phyloP scores from a whole-genome alignment of 192 early-diverging fungal genomes.

The Spinellus fusiger region DNA sequence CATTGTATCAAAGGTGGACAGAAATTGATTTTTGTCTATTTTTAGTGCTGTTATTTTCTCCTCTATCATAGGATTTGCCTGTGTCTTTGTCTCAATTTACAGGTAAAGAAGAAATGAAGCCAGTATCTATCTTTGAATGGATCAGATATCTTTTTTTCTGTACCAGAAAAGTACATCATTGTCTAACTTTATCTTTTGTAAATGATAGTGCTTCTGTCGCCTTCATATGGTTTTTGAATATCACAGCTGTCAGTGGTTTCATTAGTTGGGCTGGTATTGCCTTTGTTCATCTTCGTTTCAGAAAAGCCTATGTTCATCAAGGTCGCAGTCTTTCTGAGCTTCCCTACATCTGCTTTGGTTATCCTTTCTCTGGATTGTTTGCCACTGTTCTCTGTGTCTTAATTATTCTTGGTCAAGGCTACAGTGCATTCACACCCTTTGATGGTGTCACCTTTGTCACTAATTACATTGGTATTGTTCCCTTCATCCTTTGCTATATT shows the following conservation, averaged over 20 bases:
- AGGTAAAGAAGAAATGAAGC: not conserved
- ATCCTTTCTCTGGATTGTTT: conserved; percentile 61
- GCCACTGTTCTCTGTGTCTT: conserved; percentile 50
- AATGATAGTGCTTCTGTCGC: conserved; percentile 23
- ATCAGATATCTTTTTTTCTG: not conserved
- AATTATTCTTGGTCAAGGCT: conserved; percentile 58
- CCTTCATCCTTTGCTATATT: conserved; percentile 51
- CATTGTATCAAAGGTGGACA: not conserved
- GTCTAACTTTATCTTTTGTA: not conserved
- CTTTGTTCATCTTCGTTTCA: conserved; percentile 72
- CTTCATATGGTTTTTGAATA: conserved; percentile 55
- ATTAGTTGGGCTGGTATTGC: conserved; percentile 79
- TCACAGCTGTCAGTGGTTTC: conserved; percentile 70
- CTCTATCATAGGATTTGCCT: conserved; percentile 48
- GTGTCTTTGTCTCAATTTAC: conserved; percentile 46
- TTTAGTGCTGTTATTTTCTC: conserved; percentile 41
- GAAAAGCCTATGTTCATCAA: conserved; percentile 65
- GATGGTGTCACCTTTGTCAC: conserved; percentile 43
- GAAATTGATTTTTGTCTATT: not conserved
- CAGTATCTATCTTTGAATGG: not conserved
- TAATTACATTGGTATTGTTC: conserved; percentile 54
- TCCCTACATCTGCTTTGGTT: conserved; percentile 60
- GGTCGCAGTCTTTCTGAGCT: conserved; percentile 51
- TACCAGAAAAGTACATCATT: not conserved
- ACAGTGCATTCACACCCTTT: conserved; percentile 47